phyloP scores from a whole-genome alignment of 305 asterid genomes.

The Solanum chacoense region DNA sequence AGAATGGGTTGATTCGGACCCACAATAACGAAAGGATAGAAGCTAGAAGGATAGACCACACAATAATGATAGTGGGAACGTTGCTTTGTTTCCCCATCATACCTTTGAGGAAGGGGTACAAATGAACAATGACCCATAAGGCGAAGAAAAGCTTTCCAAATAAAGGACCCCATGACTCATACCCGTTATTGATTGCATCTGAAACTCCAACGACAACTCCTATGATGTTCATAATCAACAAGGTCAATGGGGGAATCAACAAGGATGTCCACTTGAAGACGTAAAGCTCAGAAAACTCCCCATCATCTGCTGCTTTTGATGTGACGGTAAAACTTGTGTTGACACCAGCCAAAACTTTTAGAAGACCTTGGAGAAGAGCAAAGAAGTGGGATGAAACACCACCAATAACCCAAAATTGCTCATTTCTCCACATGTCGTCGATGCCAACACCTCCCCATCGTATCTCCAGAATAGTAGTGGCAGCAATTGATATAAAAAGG shows the following conservation, averaged over 20 bases:
- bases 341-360: constrained; percentile 78
- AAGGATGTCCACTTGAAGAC: constrained; percentile 88
- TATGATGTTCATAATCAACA: constrained; percentile 68
- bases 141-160: constrained; percentile 90
- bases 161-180: constrained; percentile 90
- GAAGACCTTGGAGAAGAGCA: constrained; percentile 87
- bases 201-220: constrained; percentile 83
- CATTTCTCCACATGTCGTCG: constrained; percentile 93
- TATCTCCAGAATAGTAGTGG: constrained; percentile 72
- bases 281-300: constrained; percentile 82
- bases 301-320: constrained; percentile 90
- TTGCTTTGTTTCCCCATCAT: constrained; percentile 77
- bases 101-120: constrained; percentile 95
- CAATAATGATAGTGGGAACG: constrained; percentile 81
- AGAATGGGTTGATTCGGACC: constrained; percentile 86
- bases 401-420: constrained; percentile 98
- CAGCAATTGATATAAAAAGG: constrained; percentile 78
- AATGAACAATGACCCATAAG: constrained; percentile 83
- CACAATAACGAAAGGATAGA: constrained; percentile 78
- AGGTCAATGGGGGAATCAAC: constrained; percentile 74
- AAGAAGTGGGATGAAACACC: constrained; percentile 81
- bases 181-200: constrained; percentile 80
- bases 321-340: constrained; percentile 89
- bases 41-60: constrained; percentile 91
- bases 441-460: constrained; percentile 86